Conservation (phyloP, 495 filamentous ascomycete species). For the Aspergillus asperescens region DNA sequence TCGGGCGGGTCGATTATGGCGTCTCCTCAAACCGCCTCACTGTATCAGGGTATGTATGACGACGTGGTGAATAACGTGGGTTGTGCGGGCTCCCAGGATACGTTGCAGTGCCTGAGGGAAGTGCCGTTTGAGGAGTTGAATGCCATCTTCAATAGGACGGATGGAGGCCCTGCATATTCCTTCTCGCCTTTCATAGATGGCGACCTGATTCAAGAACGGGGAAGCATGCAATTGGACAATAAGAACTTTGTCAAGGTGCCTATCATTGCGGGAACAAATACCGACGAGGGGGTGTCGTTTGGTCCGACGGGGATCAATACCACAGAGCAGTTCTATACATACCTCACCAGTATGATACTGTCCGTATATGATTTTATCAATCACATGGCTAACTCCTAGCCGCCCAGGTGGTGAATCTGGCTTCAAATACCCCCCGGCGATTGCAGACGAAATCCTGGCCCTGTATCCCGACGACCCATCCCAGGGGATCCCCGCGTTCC, state of each 20-base stretch:
- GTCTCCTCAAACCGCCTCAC: slow-evolving; percentile 4
- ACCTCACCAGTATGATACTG: slow-evolving; percentile 29
- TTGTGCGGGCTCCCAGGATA: slow-evolving; percentile 34
- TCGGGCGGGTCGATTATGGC: slow-evolving; percentile 5
- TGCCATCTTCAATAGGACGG: slow-evolving; percentile 32
- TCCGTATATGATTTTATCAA: no score
- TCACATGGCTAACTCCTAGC: no score
- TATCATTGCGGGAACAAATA: slow-evolving; percentile 43
- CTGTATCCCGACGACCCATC: slow-evolving; percentile 48
- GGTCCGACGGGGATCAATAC: slow-evolving; percentile 42
- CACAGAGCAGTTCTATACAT: slow-evolving; percentile 40
- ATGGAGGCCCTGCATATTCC: slow-evolving; percentile 26
- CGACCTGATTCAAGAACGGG: slow-evolving; percentile 40
- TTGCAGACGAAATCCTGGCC: slow-evolving; percentile 40
- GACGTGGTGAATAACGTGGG: slow-evolving; percentile 13
- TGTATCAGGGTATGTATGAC: slow-evolving; percentile 10
- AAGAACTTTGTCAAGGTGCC: slow-evolving; percentile 45
- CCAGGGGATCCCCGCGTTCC: slow-evolving; percentile 39
- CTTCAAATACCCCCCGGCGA: slow-evolving; percentile 25
- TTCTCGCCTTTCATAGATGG: slow-evolving; percentile 48
- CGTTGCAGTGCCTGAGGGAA: slow-evolving; percentile 44
- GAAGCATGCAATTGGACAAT: slow-evolving; percentile 29
- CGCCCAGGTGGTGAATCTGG: slow-evolving; percentile 23
- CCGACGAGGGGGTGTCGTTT: slow-evolving; percentile 47
- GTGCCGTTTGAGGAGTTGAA: slow-evolving; percentile 43